Percentiles rank a stretch among this genome's conserved stretches.
These are phyloP conservation scores for Hypoxylon sp. DNA, from an alignment of 2,329 filamentous ascomycete species.

Conservation along the genomic window DNA sequence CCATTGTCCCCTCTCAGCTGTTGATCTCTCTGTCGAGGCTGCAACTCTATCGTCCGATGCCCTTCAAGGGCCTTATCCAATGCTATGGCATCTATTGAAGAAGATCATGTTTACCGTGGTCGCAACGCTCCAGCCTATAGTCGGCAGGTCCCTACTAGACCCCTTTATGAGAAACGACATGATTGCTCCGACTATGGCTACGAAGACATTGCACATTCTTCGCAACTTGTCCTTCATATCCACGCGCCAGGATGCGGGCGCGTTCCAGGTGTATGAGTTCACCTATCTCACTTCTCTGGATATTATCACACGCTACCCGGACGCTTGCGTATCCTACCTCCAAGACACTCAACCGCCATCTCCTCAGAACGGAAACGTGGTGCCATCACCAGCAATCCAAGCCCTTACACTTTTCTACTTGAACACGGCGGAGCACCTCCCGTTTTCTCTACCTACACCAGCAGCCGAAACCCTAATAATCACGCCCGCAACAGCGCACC, in stretches of 20 bases:
- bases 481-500: conserved; percentile 79
- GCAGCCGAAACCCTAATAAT: conserved; percentile 81
- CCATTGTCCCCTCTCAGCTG: conserved; percentile 77
- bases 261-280: conserved; percentile 88
- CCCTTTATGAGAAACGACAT: conserved; percentile 59
- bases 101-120: conserved; percentile 82
- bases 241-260: conserved; percentile 76
- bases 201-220: conserved; percentile 78
- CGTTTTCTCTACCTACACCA: conserved; percentile 74
- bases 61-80: conserved; percentile 73
- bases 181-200: conserved; percentile 73
- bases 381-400: conserved; percentile 75
- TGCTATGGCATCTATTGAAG: conserved; percentile 80
- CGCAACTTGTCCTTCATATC: conserved; percentile 87
- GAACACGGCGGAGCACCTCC: conserved; percentile 86
- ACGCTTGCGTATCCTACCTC: conserved; percentile 75
- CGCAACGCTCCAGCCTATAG: conserved; percentile 79
- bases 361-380: conserved; percentile 64
- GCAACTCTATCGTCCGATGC: conserved; percentile 75
- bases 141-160: conserved; percentile 73
- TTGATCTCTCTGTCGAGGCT: conserved; percentile 77
- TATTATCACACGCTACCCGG: conserved; percentile 78
- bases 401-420: conserved; percentile 90
- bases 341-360: conserved; percentile 65
- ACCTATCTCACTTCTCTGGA: conserved; percentile 87